Evolutionary conservation across 345 rosid genomes (phyloP).

Genomic region (Orychophragmus violaceus): DNA sequence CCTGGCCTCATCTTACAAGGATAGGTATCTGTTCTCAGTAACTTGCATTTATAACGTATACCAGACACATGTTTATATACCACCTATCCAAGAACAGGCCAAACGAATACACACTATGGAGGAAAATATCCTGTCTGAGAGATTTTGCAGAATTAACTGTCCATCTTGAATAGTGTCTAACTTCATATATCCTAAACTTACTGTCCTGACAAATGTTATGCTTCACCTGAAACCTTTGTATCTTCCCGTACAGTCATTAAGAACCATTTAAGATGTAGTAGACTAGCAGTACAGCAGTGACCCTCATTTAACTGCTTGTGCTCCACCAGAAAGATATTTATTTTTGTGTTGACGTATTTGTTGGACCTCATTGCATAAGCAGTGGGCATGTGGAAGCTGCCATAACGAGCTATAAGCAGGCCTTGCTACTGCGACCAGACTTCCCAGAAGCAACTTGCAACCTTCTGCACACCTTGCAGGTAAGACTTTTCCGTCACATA

Average conservation of each 20-base stretch:
- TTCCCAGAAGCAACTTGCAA: conserved; percentile 99
- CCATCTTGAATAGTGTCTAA: background rate
- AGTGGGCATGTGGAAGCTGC: conserved; percentile 96
- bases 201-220: too few species aligned
- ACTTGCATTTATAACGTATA: background rate
- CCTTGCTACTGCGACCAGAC: conserved; percentile 72
- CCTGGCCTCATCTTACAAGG: conserved; percentile 98
- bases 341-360: background rate
- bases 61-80: background rate
- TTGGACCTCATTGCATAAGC: conserved; percentile 22
- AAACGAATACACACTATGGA: too few species aligned
- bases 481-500: conserved; percentile 26
- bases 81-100: background rate
- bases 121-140: too few species aligned
- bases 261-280: background rate
- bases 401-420: conserved; percentile 85
- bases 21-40: conserved; percentile 51
- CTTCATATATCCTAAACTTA: background rate
- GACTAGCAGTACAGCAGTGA: background rate
- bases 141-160: background rate
- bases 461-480: conserved; percentile 93
- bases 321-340: background rate
- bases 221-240: too few species aligned
- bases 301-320: background rate
- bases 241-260: too few species aligned